Evolutionary conservation across 352 stramenopile species (phyloP).

Genomic region (Globisporangium acanthophoron): DNA sequence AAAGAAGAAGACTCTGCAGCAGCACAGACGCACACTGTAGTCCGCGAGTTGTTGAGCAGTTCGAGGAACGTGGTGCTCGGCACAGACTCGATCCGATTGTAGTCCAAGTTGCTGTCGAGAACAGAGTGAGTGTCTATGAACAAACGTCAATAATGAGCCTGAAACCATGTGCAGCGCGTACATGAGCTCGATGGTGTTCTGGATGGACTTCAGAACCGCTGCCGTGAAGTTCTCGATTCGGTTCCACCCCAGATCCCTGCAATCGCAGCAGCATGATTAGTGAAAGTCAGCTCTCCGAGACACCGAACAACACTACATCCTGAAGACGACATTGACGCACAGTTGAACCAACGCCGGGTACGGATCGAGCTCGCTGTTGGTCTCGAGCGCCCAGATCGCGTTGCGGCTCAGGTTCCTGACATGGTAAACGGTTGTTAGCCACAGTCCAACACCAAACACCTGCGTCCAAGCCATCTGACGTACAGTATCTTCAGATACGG

Average conservation of each 20-base stretch:
- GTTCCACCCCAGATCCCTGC: conserved; percentile 54
- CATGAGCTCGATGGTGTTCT: conserved; percentile 43
- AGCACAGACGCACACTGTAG: conserved; percentile 49
- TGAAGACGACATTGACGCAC: conserved; percentile 18
- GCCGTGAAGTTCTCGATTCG: conserved; percentile 53
- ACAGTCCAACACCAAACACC: too few species aligned
- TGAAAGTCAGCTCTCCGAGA: background rate
- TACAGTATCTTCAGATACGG: conserved; percentile 41
- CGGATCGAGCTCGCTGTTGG: conserved; percentile 38
- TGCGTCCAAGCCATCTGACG: conserved; percentile 9
- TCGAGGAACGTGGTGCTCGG: conserved; percentile 45
- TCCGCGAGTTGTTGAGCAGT: conserved; percentile 34
- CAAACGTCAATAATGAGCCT: background rate
- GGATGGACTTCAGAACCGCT: conserved; percentile 36
- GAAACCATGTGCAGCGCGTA: conserved; percentile 17
- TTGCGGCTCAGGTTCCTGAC: conserved; percentile 61
- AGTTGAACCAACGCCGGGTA: conserved; percentile 35
- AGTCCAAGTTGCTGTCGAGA: conserved; percentile 39
- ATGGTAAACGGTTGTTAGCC: too few species aligned
- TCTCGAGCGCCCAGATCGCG: conserved; percentile 49
- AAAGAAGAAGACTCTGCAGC: background rate
- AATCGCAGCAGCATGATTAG: background rate
- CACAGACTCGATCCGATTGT: conserved; percentile 55
- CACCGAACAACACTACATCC: background rate
- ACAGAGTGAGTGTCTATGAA: background rate